Evolutionary conservation across 192 early-diverging fungal species (phyloP).

Genomic region (Coemansia sp.): DNA sequence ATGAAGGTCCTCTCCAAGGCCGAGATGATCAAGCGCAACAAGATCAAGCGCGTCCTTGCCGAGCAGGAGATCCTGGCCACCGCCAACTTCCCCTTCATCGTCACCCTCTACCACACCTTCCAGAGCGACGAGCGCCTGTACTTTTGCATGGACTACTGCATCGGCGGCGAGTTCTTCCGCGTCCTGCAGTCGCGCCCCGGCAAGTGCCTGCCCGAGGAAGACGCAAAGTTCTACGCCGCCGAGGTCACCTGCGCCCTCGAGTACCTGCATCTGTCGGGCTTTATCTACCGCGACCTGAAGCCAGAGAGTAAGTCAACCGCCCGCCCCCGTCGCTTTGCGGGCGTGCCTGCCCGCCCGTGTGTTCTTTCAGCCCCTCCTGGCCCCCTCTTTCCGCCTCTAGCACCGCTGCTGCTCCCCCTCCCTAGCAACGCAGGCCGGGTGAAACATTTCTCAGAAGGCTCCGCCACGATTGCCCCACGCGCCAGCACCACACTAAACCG

Average conservation of each 20-base stretch:
- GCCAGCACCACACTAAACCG: no score
- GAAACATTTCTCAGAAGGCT: no score
- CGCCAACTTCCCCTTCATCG: slow-evolving; percentile 86
- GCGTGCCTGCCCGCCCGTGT: no score
- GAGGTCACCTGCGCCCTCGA: slow-evolving; percentile 94
- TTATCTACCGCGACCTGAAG: slow-evolving; percentile 97
- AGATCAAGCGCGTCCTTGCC: slow-evolving; percentile 95
- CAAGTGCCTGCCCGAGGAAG: slow-evolving; percentile 84
- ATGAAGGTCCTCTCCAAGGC: slow-evolving; percentile 97
- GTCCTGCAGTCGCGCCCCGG: slow-evolving; percentile 82
- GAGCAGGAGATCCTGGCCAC: slow-evolving; percentile 93
- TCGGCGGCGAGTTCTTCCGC: slow-evolving; percentile 87
- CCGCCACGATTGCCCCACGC: no score
- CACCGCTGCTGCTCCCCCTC: no score
- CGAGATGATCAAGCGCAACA: slow-evolving; percentile 98
- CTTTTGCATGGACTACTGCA: slow-evolving; percentile 88
- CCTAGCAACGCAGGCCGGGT: no score
- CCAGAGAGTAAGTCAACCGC: slow-evolving; percentile 70
- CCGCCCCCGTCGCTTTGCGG: no score
- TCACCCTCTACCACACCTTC: slow-evolving; percentile 87
- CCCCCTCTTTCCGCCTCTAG: no score
- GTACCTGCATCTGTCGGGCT: slow-evolving; percentile 94
- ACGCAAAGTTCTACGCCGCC: slow-evolving; percentile 95
- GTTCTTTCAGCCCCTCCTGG: neutral
- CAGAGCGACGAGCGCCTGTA: slow-evolving; percentile 83